Conservation (phyloP, 108 stramenopile species). For the Schizochytrium sp. region DNA sequence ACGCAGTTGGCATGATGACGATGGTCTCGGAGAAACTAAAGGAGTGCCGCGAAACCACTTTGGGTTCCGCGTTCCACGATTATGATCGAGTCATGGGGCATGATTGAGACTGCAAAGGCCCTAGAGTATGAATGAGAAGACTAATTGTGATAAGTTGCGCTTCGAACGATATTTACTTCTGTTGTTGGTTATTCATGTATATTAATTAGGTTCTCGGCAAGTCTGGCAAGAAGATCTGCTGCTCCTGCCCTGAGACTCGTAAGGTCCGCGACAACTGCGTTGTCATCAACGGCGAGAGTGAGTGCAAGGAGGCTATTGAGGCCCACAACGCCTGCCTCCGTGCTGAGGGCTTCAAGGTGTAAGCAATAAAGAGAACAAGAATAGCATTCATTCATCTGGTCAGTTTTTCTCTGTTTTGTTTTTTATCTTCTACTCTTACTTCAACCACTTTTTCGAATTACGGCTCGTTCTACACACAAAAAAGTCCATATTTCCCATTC, state of each 20-base stretch:
- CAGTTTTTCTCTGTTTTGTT: neutral
- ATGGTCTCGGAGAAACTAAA: no score
- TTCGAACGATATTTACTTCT: no score
- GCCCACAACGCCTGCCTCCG: slow-evolving; percentile 93
- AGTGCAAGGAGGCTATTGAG: slow-evolving; percentile 90
- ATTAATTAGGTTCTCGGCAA: slow-evolving; percentile 73
- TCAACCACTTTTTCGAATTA: neutral
- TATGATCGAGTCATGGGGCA: no score
- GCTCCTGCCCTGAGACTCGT: slow-evolving; percentile 97
- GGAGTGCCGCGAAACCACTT: no score
- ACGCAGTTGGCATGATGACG: no score
- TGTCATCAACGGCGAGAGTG: slow-evolving; percentile 88
- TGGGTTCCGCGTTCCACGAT: no score
- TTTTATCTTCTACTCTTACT: neutral
- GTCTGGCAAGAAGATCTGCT: slow-evolving; percentile 97
- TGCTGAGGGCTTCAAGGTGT: slow-evolving; percentile 92
- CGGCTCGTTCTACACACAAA: no score
- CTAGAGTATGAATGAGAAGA: no score
- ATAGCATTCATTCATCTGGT: neutral
- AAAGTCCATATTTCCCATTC: no score
- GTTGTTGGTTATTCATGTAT: neutral
- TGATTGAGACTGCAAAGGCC: no score
- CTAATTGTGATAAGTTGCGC: no score
- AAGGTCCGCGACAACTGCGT: slow-evolving; percentile 94
- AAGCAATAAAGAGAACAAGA: slow-evolving; percentile 64